Percentiles rank a stretch among this genome's conserved stretches.
Conservation (phyloP, 352 stramenopile species). For the Phytophthora boehmeriae region DNA sequence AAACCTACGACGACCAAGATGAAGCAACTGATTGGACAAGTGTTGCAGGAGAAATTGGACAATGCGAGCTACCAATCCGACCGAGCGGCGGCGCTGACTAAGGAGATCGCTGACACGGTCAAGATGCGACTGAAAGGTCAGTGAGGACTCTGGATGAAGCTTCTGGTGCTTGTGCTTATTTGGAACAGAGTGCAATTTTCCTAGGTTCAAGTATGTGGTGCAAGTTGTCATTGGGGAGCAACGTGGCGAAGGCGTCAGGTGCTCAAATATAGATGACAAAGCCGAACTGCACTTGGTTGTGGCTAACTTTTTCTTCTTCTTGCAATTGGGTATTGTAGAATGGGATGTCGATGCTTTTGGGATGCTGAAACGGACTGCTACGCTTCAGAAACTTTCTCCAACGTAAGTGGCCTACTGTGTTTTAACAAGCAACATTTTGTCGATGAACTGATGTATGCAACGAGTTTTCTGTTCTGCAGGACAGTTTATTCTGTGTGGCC, state of each 20-base stretch:
- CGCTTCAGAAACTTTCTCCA: constrained; percentile 89
- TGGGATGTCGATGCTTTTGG: constrained; percentile 92
- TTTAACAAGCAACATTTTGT: too few relatives aligned
- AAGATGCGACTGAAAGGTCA: constrained; percentile 85
- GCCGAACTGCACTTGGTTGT: neutral
- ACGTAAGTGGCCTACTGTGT: too few relatives aligned
- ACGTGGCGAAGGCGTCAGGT: constrained; percentile 85
- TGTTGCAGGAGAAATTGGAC: constrained; percentile 75
- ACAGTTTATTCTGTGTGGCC: constrained; percentile 89
- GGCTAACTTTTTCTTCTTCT: neutral
- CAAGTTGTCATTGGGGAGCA: constrained; percentile 92
- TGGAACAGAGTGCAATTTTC: constrained; percentile 60
- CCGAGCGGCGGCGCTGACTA: constrained; percentile 73
- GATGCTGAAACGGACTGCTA: constrained; percentile 90
- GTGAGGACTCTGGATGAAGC: neutral
- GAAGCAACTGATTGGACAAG: constrained; percentile 73
- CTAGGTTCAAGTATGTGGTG: constrained; percentile 91
- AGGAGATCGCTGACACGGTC: constrained; percentile 87
- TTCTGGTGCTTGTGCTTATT: neutral
- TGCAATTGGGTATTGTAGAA: too few relatives aligned
- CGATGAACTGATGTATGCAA: neutral
- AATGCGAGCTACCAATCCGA: constrained; percentile 75
- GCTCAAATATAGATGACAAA: neutral
- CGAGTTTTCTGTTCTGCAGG: constrained; percentile 53
- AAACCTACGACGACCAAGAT: constrained; percentile 80